Evolutionary conservation across 148 eudicot species (phyloP), one percentile per base, ranked within the genome.

Genomic region (Vaccinium vitisidaea): DNA sequence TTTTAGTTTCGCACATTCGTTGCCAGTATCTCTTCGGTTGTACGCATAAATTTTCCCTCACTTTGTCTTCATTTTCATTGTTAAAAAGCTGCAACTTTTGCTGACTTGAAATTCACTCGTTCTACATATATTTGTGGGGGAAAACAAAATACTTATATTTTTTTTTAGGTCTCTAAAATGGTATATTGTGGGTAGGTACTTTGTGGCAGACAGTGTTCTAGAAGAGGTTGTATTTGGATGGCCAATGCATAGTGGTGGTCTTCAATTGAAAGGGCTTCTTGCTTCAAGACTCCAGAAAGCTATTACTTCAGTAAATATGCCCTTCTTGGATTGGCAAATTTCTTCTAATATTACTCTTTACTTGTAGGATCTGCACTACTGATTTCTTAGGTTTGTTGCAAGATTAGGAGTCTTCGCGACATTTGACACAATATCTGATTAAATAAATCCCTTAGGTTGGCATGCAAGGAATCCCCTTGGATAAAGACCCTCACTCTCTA

Each of bases 161-260:
- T 12, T n/a, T 25, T 56, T 48, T 19, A 65, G 58, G 74, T 61
- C 23, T n/a, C 77, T 80, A 58, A 79, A 54, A 80, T 85, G 80
- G 5, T 55, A 15, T 21, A 16, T 84, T 80, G 32, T 75, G 65
- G 80, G 53, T 71, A 97, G 99, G 88, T 95, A 91, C 80, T 97
- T 95, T 82, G 87, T 97, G 81, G 92, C 98, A 75, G 96, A 95
- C 84, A 97, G 88, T 87, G 89, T 97, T 83, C 83, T 97, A 73
- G 96, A 97, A 78, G 99, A 97, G 91, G 91, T 97, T 43, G 90
- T 91, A 69, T 95, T 95, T 88, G 99, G 96, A 49, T 97, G 98
- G 99, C 98, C 98, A 49, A 93, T 90, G 88, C 95, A 94, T 83
- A 93, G 77, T 86, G 95, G 91, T 84, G 92, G 88, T 83, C 78